A percentile compares a stretch with the other conserved stretches of the same genome.
Conservation (phyloP, 495 filamentous ascomycete genomes). For the Acidiella bohemica region DNA sequence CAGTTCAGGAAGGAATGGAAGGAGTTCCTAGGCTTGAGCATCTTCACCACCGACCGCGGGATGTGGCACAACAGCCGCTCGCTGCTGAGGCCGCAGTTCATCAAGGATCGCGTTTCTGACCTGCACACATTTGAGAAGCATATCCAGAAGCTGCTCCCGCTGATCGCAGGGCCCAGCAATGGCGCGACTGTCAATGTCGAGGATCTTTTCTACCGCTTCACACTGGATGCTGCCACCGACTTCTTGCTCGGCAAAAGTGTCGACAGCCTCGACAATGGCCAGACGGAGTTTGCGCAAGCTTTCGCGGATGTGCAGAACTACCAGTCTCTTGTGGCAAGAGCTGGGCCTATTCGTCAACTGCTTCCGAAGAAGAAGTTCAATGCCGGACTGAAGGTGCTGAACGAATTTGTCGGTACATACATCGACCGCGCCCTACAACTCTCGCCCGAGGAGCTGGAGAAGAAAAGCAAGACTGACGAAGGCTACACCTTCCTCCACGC, state of each 20-base stretch:
- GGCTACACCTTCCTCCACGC: constrained; percentile 34
- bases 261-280: constrained; percentile 39
- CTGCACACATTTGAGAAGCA: constrained; percentile 41
- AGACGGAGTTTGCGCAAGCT: constrained; percentile 37
- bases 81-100: constrained; percentile 45
- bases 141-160: constrained; percentile 30
- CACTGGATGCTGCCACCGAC: constrained; percentile 46
- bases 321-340: constrained; percentile 32
- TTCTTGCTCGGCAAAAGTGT: constrained; percentile 43
- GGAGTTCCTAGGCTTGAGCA: constrained; percentile 43
- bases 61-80: constrained; percentile 40
- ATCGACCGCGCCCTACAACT: constrained; percentile 39
- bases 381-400: constrained; percentile 32
- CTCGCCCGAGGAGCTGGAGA: constrained; percentile 37
- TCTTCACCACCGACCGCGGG: constrained; percentile 46
- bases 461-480: constrained; percentile 29
- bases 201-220: constrained; percentile 40
- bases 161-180: constrained; percentile 28
- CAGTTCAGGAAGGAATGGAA: constrained; percentile 38
- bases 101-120: constrained; percentile 40
- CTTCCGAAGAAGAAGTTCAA: constrained; percentile 34
- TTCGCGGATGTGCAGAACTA: constrained; percentile 42
- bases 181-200: constrained; percentile 37
- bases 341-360: constrained; percentile 30
- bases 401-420: constrained; percentile 40